phyloP scores from a whole-genome alignment of 768 basidiomycete genomes.

The Serendipita sp. region DNA sequence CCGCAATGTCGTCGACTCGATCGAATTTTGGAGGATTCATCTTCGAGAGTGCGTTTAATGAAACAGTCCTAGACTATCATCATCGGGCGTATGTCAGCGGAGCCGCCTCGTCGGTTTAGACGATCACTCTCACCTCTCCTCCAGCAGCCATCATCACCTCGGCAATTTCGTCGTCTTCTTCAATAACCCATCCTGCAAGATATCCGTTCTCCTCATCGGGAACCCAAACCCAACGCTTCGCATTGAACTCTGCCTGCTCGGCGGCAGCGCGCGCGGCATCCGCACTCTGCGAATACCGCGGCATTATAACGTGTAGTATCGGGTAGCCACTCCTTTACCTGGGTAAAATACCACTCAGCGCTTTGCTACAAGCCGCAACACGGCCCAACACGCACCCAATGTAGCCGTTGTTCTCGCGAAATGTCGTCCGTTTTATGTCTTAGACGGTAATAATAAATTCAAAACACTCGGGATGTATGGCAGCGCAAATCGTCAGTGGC shows the following conservation, averaged over 20 bases:
- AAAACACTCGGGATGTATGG: no score
- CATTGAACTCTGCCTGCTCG: constrained; percentile 89
- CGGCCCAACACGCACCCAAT: no score
- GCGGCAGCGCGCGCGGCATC: constrained; percentile 77
- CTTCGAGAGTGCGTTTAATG: constrained; percentile 72
- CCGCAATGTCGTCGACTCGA: constrained; percentile 93
- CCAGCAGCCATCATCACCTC: constrained; percentile 75
- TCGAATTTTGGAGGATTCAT: constrained; percentile 99
- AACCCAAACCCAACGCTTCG: constrained; percentile 99
- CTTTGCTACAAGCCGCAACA: no score
- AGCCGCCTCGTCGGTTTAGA: neutral
- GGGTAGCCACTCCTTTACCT: no score
- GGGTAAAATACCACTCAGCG: no score
- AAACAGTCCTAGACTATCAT: constrained; percentile 45
- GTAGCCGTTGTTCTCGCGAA: no score
- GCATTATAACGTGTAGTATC: constrained; percentile 6
- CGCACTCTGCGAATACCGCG: constrained; percentile 25
- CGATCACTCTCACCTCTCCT: constrained; percentile 45
- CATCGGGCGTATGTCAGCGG: constrained; percentile 19
- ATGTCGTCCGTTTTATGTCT: no score
- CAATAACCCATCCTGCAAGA: constrained; percentile 84
- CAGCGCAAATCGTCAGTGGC: no score
- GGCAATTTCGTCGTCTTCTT: constrained; percentile 67
- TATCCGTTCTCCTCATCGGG: constrained; percentile 88
- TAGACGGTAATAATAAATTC: no score